Conservation (phyloP, 805 yeast species). For the Ogataea neopini region DNA sequence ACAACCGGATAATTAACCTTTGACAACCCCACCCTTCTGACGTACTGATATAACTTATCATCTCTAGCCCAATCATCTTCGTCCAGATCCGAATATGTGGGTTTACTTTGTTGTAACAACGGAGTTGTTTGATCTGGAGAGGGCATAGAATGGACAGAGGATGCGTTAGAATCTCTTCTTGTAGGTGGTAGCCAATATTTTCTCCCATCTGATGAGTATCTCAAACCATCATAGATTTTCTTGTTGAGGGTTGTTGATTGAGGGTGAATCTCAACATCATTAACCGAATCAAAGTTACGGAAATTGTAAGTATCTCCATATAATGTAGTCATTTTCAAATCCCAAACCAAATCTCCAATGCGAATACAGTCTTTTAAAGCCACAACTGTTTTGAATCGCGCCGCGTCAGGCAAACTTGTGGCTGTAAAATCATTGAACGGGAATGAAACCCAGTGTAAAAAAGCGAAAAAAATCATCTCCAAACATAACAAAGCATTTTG, state of each 20-base stretch:
- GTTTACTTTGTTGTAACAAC: constrained; percentile 8
- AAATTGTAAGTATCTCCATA: constrained; percentile 78
- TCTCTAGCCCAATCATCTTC: constrained; percentile 35
- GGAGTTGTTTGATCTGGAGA: constrained; percentile 17
- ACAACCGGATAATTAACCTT: constrained; percentile 45
- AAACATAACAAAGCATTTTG: constrained; percentile 80
- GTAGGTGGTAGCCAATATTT: constrained; percentile 71
- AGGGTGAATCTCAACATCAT: constrained; percentile 27
- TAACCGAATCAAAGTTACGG: constrained; percentile 79
- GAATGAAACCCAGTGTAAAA: constrained; percentile 88
- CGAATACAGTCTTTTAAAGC: constrained; percentile 82
- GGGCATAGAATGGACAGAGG: constrained; percentile 18
- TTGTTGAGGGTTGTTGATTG: constrained; percentile 50
- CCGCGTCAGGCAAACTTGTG: constrained; percentile 63
- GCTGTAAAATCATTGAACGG: constrained; percentile 71
- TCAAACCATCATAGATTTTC: constrained; percentile 76
- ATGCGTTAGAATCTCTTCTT: constrained; percentile 12
- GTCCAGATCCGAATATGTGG: constrained; percentile 8
- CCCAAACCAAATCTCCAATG: constrained; percentile 72
- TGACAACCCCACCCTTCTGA: constrained; percentile 36
- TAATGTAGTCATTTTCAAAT: constrained; percentile 66
- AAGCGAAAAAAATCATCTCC: constrained; percentile 82
- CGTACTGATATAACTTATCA: constrained; percentile 36
- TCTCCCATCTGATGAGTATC: constrained; percentile 78
- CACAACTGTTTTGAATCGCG: constrained; percentile 55